These are phyloP conservation scores for Ophiostoma pallidulum DNA, from an alignment of 2,329 filamentous ascomycete genomes.

Conservation along the genomic window DNA sequence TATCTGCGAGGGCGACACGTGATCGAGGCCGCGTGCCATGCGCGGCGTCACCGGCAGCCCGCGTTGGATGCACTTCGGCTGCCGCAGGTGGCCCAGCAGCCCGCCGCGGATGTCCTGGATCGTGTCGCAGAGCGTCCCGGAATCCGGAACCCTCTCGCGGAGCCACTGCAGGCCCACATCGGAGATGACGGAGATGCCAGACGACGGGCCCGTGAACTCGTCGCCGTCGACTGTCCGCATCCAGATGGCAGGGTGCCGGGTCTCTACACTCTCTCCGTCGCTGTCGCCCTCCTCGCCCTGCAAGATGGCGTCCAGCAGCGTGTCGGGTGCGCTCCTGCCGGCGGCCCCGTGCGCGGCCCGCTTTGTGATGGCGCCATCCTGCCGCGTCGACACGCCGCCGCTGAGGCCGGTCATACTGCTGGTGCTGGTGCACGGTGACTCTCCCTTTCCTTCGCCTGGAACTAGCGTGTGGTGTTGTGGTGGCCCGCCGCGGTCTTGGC, in stretches of 20 bases:
- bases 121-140: constrained; percentile 2
- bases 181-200: constrained; percentile 10
- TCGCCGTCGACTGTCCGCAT: constrained; percentile 7
- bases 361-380: no score
- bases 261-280: not conserved
- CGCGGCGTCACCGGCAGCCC: not conserved
- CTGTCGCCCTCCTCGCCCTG: not conserved
- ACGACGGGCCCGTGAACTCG: constrained; percentile 10
- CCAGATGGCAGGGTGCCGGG: constrained; percentile 7
- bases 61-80: constrained; percentile 9
- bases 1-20: not conserved
- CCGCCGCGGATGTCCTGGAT: constrained; percentile 7
- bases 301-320: no score
- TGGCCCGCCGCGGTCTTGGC: no score
- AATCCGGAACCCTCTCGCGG: constrained; percentile 17
- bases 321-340: no score
- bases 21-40: not conserved
- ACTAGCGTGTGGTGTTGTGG: no score
- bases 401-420: no score
- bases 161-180: constrained; percentile 23
- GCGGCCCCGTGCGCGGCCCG: no score
- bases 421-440: no score
- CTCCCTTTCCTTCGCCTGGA: no score
- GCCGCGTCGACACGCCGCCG: no score
- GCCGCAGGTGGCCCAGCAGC: constrained; percentile 6